phyloP scores from a whole-genome alignment of 805 yeast species.

The Pichia sporocuriosa region DNA sequence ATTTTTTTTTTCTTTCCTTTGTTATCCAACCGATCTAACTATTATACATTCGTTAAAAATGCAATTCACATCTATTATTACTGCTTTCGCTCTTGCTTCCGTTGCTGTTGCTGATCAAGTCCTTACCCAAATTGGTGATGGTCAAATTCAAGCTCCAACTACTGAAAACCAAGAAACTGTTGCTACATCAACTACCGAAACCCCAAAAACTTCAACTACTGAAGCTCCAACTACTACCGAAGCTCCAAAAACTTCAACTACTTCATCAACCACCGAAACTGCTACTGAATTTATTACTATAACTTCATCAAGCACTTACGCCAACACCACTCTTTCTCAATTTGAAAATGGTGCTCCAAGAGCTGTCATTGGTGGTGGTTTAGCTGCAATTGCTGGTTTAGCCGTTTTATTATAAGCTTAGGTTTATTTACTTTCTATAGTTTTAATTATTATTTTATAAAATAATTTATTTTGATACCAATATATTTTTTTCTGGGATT shows the following conservation, averaged over 20 bases:
- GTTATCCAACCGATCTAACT: neutral
- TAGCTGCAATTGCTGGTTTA: constrained; percentile 25
- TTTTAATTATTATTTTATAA: neutral
- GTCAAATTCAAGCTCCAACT: constrained; percentile 46
- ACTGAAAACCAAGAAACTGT: constrained; percentile 15
- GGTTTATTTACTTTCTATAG: neutral
- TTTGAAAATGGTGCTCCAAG: constrained; percentile 20
- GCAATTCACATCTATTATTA: constrained; percentile 18
- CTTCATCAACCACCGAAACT: constrained; percentile 11
- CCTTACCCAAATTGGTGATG: constrained; percentile 53
- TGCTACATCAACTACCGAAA: constrained; percentile 6
- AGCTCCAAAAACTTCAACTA: neutral
- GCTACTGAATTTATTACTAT: constrained; percentile 10
- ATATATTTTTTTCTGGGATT: too few relatives aligned
- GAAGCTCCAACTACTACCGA: constrained; percentile 2
- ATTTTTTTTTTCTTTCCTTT: too few relatives aligned
- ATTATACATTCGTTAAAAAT: constrained; percentile 11
- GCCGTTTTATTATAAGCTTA: constrained; percentile 24
- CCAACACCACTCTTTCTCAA: constrained; percentile 14
- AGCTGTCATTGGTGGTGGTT: constrained; percentile 24
- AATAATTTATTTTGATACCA: too few relatives aligned
- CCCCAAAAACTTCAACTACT: constrained; percentile 1
- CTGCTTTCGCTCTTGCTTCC: constrained; percentile 27
- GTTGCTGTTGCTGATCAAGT: constrained; percentile 30
- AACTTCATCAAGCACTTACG: constrained; percentile 22